Conservation (phyloP, 768 basidiomycete species). For the Mycena indigotica region DNA sequence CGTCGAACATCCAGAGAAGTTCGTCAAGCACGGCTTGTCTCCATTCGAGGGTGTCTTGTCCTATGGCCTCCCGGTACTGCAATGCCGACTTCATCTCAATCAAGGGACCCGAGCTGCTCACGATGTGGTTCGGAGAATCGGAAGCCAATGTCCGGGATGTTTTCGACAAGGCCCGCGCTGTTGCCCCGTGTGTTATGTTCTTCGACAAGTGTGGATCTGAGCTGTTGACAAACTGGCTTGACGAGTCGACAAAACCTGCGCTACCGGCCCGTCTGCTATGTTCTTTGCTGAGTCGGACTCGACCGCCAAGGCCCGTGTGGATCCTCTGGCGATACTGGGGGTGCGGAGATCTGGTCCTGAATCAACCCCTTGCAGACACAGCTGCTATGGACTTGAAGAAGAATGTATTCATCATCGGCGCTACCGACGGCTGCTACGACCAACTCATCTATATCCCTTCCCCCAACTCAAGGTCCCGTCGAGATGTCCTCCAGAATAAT, state of each 20-base stretch:
- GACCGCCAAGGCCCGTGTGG: too few relatives aligned
- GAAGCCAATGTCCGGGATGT: slow-evolving; percentile 99
- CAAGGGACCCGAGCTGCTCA: slow-evolving; percentile 97
- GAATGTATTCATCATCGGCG: slow-evolving; percentile 97
- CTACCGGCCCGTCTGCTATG: too few relatives aligned
- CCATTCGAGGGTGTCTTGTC: slow-evolving; percentile 99
- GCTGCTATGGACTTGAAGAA: slow-evolving; percentile 99
- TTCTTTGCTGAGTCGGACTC: too few relatives aligned
- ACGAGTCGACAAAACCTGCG: slow-evolving; percentile 99
- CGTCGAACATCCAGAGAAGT: slow-evolving; percentile 99
- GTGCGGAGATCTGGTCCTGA: slow-evolving; percentile 96
- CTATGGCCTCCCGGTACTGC: slow-evolving; percentile 99
- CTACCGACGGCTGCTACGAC: slow-evolving; percentile 98
- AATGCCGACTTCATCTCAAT: slow-evolving; percentile 99
- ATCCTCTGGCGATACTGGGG: slow-evolving; percentile 89
- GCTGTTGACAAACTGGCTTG: too few relatives aligned
- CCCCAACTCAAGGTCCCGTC: slow-evolving; percentile 88
- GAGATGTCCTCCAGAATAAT: slow-evolving; percentile 92
- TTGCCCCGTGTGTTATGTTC: slow-evolving; percentile 99
- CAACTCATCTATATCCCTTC: slow-evolving; percentile 99
- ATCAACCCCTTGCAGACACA: slow-evolving; percentile 97
- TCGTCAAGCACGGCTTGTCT: slow-evolving; percentile 99
- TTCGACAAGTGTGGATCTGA: too few relatives aligned
- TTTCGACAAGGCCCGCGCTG: slow-evolving; percentile 99
- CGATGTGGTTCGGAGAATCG: slow-evolving; percentile 99